Percentiles rank a stretch among this genome's conserved stretches.
Evolutionary conservation across 169 alveolate species (phyloP).

Genomic region (Amoebophrya sp.): DNA sequence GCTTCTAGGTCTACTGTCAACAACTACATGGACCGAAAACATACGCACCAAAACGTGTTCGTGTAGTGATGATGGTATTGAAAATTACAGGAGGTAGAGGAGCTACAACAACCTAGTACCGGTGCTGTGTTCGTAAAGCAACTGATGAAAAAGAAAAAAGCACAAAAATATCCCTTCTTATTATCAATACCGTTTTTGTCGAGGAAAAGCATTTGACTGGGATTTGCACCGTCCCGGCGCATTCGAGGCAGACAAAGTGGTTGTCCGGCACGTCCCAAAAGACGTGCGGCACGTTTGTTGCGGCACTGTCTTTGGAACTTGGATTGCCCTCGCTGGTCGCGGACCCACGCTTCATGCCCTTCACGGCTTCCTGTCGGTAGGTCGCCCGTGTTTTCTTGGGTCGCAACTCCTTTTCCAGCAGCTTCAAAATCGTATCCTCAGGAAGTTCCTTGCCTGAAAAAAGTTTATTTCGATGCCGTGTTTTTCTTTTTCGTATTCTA

Average conservation of each 20-base stretch:
- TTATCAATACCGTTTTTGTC: not conserved
- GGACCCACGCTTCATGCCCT: not conserved
- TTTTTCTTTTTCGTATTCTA: no score
- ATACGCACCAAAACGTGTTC: no score
- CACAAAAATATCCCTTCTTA: not conserved
- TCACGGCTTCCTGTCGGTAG: not conserved
- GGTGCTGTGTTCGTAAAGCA: no score
- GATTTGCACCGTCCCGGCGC: not conserved
- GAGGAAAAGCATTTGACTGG: not conserved
- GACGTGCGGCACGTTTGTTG: not conserved
- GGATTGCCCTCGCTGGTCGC: not conserved
- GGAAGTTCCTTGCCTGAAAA: not conserved
- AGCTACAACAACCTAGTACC: no score
- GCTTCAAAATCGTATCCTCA: not conserved
- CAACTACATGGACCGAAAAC: no score
- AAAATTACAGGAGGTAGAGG: no score
- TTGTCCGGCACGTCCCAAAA: constrained; percentile 11
- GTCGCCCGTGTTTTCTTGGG: not conserved
- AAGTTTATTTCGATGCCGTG: no score
- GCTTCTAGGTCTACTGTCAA: no score
- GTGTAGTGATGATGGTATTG: no score
- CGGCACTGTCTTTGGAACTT: not conserved
- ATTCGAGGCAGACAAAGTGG: constrained; percentile 11
- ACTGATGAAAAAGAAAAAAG: not conserved
- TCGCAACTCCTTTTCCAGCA: not conserved